phyloP scores from a whole-genome alignment of 225 moss, liverwort and hornwort species.

The Lunularia cruciata region DNA sequence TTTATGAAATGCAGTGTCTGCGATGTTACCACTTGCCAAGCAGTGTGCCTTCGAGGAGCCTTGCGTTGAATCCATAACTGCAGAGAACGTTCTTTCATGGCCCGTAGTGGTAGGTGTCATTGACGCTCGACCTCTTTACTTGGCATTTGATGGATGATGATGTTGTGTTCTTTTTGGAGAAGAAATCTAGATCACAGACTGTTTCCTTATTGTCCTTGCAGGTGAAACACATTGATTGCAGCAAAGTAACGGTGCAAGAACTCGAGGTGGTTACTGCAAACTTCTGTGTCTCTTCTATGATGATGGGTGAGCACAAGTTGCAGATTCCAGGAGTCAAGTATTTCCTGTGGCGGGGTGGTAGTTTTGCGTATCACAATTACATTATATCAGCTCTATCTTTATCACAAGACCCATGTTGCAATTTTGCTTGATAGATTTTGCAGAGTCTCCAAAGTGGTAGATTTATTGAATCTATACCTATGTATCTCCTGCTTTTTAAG shows the following conservation, averaged over 20 bases:
- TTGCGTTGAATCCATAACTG: conserved; percentile 82
- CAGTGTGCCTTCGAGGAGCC: conserved; percentile 99
- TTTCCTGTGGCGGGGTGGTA: too few species aligned
- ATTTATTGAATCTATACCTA: too few species aligned
- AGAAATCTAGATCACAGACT: background rate
- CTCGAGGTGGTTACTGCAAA: conserved; percentile 77
- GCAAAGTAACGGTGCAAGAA: conserved; percentile 66
- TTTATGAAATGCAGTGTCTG: conserved; percentile 60
- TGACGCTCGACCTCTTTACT: too few species aligned
- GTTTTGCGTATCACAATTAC: too few species aligned
- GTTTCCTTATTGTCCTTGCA: conserved; percentile 21
- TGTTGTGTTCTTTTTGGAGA: background rate
- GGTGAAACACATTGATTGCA: conserved; percentile 90
- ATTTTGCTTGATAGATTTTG: too few species aligned
- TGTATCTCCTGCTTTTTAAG: too few species aligned
- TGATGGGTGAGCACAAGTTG: conserved; percentile 51
- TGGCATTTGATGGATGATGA: background rate
- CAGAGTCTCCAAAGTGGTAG: too few species aligned
- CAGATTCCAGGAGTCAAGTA: too few species aligned
- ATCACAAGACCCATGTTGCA: too few species aligned
- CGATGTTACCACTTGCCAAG: conserved; percentile 95
- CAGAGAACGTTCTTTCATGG: conserved; percentile 94
- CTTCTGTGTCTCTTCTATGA: conserved; percentile 82
- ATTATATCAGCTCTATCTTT: too few species aligned
- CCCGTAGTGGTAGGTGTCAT: conserved; percentile 71